Percentiles rank a stretch among this genome's conserved stretches.
phyloP scores from a whole-genome alignment of 768 basidiomycete genomes.

The Boletus tylopilopsis region DNA sequence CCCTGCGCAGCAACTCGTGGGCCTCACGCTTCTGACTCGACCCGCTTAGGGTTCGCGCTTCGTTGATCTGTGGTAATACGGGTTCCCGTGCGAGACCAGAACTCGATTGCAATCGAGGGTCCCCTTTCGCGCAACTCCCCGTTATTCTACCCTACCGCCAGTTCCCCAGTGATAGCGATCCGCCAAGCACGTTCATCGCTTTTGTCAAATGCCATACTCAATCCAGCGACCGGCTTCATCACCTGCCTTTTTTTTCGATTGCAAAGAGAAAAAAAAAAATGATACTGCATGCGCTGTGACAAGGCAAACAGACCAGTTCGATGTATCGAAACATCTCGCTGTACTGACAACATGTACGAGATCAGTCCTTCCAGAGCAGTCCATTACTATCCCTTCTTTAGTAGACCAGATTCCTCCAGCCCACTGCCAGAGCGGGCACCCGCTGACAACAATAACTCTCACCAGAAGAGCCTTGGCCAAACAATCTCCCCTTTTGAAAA shows the following conservation, averaged over 20 bases:
- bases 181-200: conserved; percentile 4
- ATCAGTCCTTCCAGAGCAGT: conserved; percentile 28
- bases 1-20: conserved; percentile 20
- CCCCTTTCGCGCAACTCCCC: no score
- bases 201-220: not conserved
- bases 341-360: conserved; percentile 15
- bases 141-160: conserved; percentile 16
- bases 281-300: conserved; percentile 14
- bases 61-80: conserved; percentile 8
- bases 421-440: conserved; percentile 32
- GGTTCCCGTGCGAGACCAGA: not conserved
- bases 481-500: conserved; percentile 7
- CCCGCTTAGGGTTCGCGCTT: conserved; percentile 18
- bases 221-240: no score
- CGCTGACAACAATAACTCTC: conserved; percentile 20
- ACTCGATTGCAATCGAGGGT: conserved; percentile 18
- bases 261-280: conserved; percentile 10
- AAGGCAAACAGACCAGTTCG: conserved; percentile 23
- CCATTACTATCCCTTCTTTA: conserved; percentile 22
- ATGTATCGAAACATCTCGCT: conserved; percentile 19
- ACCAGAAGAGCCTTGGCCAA: conserved; percentile 20
- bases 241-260: conserved; percentile 14
- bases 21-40: not conserved
- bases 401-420: conserved; percentile 28
- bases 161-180: not conserved